phyloP scores from a whole-genome alignment of 2,329 filamentous ascomycete genomes.

The Beauveria bassiana region DNA sequence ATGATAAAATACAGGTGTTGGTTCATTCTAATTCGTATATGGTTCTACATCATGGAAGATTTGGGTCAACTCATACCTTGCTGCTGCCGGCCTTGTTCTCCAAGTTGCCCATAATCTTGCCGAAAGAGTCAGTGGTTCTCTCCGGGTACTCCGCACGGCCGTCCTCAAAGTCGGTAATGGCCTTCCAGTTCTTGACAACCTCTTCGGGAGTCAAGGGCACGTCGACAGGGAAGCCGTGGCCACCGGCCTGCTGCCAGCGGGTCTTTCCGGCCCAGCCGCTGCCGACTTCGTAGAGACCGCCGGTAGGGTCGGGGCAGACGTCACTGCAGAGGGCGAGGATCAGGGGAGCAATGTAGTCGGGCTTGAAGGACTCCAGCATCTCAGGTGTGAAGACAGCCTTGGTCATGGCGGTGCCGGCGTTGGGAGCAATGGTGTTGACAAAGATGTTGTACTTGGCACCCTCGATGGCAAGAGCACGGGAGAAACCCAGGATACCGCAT shows the following conservation, averaged over 20 bases:
- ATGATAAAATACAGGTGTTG: constrained; percentile 7
- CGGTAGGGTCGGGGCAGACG: constrained; percentile 77
- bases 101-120: constrained; percentile 75
- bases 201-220: constrained; percentile 77
- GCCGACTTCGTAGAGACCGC: constrained; percentile 87
- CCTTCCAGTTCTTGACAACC: constrained; percentile 65
- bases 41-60: constrained; percentile 12
- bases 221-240: constrained; percentile 86
- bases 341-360: constrained; percentile 92
- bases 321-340: constrained; percentile 81
- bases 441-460: constrained; percentile 96
- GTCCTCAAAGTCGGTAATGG: constrained; percentile 81
- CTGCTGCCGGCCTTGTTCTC: constrained; percentile 57
- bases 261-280: constrained; percentile 89
- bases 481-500: constrained; percentile 91
- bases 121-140: constrained; percentile 66
- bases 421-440: constrained; percentile 96
- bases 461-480: constrained; percentile 84
- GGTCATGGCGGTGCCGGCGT: constrained; percentile 94
- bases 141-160: constrained; percentile 80
- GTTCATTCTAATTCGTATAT: constrained; percentile 15
- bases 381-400: constrained; percentile 91
- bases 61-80: constrained; percentile 46
- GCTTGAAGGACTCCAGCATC: constrained; percentile 98
- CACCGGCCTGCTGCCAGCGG: constrained; percentile 87